Percentiles rank a stretch among this genome's conserved stretches.
These are phyloP conservation scores for Nannochloris sp. DNA, from an alignment of 139 green algal species.

Conservation along the genomic window DNA sequence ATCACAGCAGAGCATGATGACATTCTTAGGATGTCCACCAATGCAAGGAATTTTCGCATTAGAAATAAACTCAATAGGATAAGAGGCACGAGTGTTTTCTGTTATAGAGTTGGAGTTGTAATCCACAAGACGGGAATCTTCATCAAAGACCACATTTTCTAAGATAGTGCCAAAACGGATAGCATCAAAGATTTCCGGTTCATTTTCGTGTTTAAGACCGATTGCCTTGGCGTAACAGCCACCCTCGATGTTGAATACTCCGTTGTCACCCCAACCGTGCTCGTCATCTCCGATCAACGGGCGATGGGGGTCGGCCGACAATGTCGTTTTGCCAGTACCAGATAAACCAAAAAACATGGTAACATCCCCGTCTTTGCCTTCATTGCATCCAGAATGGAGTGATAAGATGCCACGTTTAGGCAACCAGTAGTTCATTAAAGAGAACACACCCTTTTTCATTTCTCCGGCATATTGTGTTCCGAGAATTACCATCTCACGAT, in stretches of 20 bases:
- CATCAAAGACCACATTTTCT: constrained; percentile 83
- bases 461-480: constrained; percentile 81
- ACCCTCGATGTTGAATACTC: constrained; percentile 93
- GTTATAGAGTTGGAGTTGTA: constrained; percentile 49
- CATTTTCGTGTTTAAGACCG: constrained; percentile 57
- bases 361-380: constrained; percentile 59
- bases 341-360: constrained; percentile 83
- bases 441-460: constrained; percentile 40
- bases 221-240: constrained; percentile 96
- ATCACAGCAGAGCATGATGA: constrained; percentile 84
- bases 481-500: constrained; percentile 72
- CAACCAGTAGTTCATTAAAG: constrained; percentile 89
- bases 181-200: constrained; percentile 88
- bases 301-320: constrained; percentile 67
- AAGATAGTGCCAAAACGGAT: constrained; percentile 85
- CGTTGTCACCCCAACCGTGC: constrained; percentile 81
- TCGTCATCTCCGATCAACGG: constrained; percentile 93
- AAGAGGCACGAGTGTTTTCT: constrained; percentile 90
- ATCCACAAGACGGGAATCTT: constrained; percentile 10
- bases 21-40: constrained; percentile 80
- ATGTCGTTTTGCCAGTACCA: constrained; percentile 75
- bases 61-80: constrained; percentile 92
- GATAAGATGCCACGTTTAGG: constrained; percentile 77
- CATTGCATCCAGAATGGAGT: constrained; percentile 87
- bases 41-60: constrained; percentile 89